Evolutionary conservation across 2,329 filamentous ascomycete genomes (phyloP).

Genomic region (Fusarium dimerum): DNA sequence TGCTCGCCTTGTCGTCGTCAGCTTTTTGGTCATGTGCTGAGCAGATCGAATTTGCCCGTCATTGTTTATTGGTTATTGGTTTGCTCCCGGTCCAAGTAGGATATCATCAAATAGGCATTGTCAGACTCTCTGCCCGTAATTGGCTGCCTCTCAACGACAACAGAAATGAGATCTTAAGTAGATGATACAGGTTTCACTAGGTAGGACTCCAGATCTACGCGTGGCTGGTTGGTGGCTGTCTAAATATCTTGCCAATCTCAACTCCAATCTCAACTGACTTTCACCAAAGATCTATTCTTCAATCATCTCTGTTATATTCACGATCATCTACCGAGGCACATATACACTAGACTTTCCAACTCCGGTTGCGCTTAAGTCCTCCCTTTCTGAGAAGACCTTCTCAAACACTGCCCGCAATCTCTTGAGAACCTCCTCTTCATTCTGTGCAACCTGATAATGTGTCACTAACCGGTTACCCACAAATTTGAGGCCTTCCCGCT

Average conservation of each 20-base stretch:
- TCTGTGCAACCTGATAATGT: constrained; percentile 63
- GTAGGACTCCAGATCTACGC: too few relatives aligned
- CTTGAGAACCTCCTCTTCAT: constrained; percentile 58
- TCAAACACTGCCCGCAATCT: constrained; percentile 58
- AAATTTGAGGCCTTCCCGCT: constrained; percentile 45
- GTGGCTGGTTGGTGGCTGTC: too few relatives aligned
- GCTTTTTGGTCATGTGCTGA: background rate
- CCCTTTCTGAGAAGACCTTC: constrained; percentile 29
- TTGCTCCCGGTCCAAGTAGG: too few relatives aligned
- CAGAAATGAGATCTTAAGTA: too few relatives aligned
- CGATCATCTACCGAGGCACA: constrained; percentile 13
- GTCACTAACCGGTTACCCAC: constrained; percentile 46
- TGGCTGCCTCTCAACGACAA: too few relatives aligned
- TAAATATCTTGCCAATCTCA: too few relatives aligned
- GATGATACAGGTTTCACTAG: too few relatives aligned
- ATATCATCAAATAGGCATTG: too few relatives aligned
- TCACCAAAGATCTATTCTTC: background rate
- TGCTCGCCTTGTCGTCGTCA: background rate
- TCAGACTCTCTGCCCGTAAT: too few relatives aligned
- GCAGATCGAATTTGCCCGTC: background rate
- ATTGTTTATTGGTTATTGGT: background rate
- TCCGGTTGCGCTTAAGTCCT: constrained; percentile 10
- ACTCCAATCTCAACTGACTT: background rate
- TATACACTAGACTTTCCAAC: constrained; percentile 31
- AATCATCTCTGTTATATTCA: background rate